A percentile compares a stretch with the other conserved stretches of the same genome.
phyloP scores from a whole-genome alignment of 164 flowering plant species.

The Aristolochia californica region DNA sequence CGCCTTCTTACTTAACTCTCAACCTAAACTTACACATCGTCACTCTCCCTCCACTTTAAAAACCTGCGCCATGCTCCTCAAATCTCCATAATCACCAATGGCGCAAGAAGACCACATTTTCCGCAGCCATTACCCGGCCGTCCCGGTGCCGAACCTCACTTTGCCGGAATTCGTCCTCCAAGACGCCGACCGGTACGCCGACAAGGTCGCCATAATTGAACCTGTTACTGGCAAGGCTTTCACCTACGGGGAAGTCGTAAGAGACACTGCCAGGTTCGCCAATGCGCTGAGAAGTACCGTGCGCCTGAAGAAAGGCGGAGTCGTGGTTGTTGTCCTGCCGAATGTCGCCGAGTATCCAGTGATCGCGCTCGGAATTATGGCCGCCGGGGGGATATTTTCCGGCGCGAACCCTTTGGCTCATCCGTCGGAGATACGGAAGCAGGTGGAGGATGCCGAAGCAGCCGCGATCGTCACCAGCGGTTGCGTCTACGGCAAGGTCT shows the following conservation, averaged over 20 bases:
- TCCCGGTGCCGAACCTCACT: constrained; percentile 63
- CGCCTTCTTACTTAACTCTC: no score
- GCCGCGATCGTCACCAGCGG: constrained; percentile 57
- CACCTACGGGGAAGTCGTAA: constrained; percentile 51
- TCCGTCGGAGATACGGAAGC: constrained; percentile 69
- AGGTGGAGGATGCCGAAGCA: constrained; percentile 68
- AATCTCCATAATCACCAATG: no score
- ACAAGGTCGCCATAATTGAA: constrained; percentile 85
- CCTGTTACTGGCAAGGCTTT: constrained; percentile 47
- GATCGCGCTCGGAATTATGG: constrained; percentile 83
- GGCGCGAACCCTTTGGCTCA: constrained; percentile 76
- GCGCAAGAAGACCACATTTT: constrained; percentile 46
- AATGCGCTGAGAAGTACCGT: constrained; percentile 61
- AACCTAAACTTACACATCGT: no score
- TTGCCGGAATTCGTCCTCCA: constrained; percentile 82
- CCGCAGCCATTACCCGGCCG: constrained; percentile 47
- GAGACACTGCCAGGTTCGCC: constrained; percentile 54
- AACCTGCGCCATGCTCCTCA: no score
- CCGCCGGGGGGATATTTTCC: constrained; percentile 87
- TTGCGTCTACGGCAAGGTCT: constrained; percentile 60
- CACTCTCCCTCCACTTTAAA: no score
- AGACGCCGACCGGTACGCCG: constrained; percentile 44
- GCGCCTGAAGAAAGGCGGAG: constrained; percentile 65
- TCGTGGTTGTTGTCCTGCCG: constrained; percentile 79
- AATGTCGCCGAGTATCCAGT: constrained; percentile 76